Evolutionary conservation across 352 stramenopile genomes (phyloP).

Genomic region (Globisporangium ultimum): DNA sequence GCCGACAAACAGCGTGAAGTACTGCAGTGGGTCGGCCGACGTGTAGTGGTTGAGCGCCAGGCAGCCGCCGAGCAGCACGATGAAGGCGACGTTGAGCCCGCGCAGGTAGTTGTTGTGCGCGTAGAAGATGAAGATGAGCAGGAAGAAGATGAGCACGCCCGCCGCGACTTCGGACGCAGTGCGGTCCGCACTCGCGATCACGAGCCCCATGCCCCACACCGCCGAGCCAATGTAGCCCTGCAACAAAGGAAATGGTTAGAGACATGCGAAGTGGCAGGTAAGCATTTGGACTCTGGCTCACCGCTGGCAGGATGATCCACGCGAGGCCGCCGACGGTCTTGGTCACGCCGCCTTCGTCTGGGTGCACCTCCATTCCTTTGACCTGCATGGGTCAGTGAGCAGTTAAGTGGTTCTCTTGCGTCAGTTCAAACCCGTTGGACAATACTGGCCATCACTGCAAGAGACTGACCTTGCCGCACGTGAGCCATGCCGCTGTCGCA

Average conservation of each 20-base stretch:
- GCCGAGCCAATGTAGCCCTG: conserved; percentile 85
- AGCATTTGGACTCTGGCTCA: conserved; percentile 16
- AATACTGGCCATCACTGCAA: not conserved
- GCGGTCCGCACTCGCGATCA: conserved; percentile 63
- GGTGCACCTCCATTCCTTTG: conserved; percentile 87
- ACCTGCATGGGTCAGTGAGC: conserved; percentile 39
- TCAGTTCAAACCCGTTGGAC: too few species aligned
- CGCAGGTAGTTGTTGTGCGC: conserved; percentile 87
- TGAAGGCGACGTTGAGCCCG: conserved; percentile 79
- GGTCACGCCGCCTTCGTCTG: conserved; percentile 85
- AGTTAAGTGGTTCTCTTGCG: not conserved
- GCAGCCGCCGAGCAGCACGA: conserved; percentile 74
- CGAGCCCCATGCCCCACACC: conserved; percentile 84
- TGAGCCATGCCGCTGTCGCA: conserved; percentile 81
- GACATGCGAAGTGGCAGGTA: not conserved
- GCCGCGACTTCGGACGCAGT: conserved; percentile 65
- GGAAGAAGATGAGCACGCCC: conserved; percentile 85
- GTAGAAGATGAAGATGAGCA: conserved; percentile 85
- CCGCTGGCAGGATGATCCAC: conserved; percentile 73
- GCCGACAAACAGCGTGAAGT: conserved; percentile 85
- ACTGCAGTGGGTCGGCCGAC: conserved; percentile 64
- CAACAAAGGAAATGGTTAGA: not conserved
- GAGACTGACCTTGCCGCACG: conserved; percentile 61
- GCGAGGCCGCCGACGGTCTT: conserved; percentile 70
- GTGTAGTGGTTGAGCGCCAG: conserved; percentile 70